phyloP scores from a whole-genome alignment of 257 asterid genomes.

The Fraxinus quadrangulata region DNA sequence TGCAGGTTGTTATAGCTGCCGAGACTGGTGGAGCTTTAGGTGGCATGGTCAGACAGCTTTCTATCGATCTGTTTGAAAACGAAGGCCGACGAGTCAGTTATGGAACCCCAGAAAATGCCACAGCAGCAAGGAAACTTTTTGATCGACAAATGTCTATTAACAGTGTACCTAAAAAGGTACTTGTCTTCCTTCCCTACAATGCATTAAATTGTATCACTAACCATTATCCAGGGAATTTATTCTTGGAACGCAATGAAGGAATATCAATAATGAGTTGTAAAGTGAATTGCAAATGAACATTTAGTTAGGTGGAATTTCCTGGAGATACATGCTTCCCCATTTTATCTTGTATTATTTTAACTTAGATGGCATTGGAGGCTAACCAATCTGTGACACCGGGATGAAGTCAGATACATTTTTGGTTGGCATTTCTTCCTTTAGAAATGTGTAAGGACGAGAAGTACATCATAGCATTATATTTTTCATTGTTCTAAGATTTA shows the following conservation, averaged over 20 bases:
- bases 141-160: slow-evolving; percentile 97
- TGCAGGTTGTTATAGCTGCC: slow-evolving; percentile 98
- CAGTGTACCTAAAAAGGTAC: slow-evolving; percentile 93
- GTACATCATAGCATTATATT: slow-evolving; percentile 16
- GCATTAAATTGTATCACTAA: not conserved
- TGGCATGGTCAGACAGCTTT: slow-evolving; percentile 99
- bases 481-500: not conserved
- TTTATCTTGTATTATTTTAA: slow-evolving; percentile 6
- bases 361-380: slow-evolving; percentile 8
- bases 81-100: slow-evolving; percentile 98
- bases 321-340: slow-evolving; percentile 17
- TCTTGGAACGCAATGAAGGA: slow-evolving; percentile 7
- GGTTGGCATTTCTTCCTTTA: slow-evolving; percentile 9
- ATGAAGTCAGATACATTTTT: slow-evolving; percentile 23
- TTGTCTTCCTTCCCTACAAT: not conserved
- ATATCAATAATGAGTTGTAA: slow-evolving; percentile 14
- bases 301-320: slow-evolving; percentile 3
- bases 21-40: slow-evolving; percentile 99
- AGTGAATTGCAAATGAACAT: slow-evolving; percentile 5
- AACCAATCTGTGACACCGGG: not conserved
- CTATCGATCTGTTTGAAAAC: slow-evolving; percentile 95
- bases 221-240: slow-evolving; percentile 11
- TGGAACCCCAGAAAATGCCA: slow-evolving; percentile 97
- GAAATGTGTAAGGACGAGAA: slow-evolving; percentile 17
- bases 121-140: slow-evolving; percentile 94